These are phyloP conservation scores for Lasiodiplodia sp. DNA, from an alignment of 2,329 filamentous ascomycete species.

Conservation along the genomic window DNA sequence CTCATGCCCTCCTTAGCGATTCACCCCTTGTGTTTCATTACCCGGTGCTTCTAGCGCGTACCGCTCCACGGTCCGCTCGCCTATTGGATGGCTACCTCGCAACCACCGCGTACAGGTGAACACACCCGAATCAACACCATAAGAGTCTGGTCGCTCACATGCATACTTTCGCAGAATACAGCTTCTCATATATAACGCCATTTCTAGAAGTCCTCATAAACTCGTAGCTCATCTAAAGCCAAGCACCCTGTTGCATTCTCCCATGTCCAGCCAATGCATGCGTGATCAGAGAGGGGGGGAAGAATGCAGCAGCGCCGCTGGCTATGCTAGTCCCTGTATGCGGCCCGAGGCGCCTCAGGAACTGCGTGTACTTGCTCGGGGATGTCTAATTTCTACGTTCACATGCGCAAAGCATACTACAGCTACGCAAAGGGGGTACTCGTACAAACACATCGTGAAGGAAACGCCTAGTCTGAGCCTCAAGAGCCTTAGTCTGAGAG, in stretches of 20 bases:
- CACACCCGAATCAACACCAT: not conserved
- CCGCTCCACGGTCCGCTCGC: not conserved
- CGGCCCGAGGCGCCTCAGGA: not conserved
- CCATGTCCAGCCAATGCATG: not conserved
- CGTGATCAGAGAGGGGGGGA: not conserved
- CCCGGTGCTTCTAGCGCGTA: not conserved
- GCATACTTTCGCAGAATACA: not conserved
- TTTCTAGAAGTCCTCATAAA: not conserved
- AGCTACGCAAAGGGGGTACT: slow-evolving; percentile 26
- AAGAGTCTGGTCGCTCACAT: not conserved
- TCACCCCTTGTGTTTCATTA: too few species aligned
- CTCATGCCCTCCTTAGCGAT: too few species aligned
- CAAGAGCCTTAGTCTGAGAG: slow-evolving; percentile 13
- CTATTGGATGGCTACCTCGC: too few species aligned
- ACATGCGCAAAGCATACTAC: slow-evolving; percentile 7
- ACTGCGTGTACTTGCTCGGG: not conserved
- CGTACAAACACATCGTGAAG: not conserved
- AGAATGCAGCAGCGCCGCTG: not conserved
- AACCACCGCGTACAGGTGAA: too few species aligned
- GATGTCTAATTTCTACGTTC: slow-evolving; percentile 19
- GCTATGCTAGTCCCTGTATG: slow-evolving; percentile 6
- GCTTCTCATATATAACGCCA: not conserved
- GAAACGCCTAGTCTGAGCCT: slow-evolving; percentile 15
- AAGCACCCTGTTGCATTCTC: not conserved
- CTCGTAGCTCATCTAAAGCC: slow-evolving; percentile 8